Evolutionary conservation across 257 asterid species (phyloP).

Genomic region (Plantago elongata): DNA sequence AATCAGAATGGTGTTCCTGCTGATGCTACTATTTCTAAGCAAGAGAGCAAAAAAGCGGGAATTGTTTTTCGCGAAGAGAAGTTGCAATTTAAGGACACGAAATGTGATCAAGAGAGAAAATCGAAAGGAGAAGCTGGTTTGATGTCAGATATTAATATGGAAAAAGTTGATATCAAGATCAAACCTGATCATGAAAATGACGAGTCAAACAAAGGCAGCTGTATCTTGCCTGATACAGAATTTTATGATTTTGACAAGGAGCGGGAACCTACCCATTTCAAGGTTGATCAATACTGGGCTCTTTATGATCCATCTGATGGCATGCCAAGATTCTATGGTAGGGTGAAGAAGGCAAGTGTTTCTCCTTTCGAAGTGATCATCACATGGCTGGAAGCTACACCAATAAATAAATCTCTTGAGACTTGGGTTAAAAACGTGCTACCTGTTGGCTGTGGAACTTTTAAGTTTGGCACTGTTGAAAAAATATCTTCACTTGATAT

Average conservation of each 20-base stretch:
- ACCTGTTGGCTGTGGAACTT: slow-evolving; percentile 59
- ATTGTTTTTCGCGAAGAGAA: slow-evolving; percentile 23
- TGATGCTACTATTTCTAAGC: slow-evolving; percentile 8
- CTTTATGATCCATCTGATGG: slow-evolving; percentile 45
- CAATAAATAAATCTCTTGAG: slow-evolving; percentile 22
- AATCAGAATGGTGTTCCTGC: slow-evolving; percentile 19
- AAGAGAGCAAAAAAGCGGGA: slow-evolving; percentile 17
- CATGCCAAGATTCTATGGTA: slow-evolving; percentile 67
- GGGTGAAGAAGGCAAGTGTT: slow-evolving; percentile 30
- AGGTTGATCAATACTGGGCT: slow-evolving; percentile 55
- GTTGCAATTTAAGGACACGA: slow-evolving; percentile 15
- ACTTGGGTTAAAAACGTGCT: slow-evolving; percentile 36
- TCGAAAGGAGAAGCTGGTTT: slow-evolving; percentile 17
- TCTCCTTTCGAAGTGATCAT: slow-evolving; percentile 43
- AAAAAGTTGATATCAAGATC: slow-evolving; percentile 19
- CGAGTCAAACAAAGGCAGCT: slow-evolving; percentile 4
- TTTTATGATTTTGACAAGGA: slow-evolving; percentile 44
- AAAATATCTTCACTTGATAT: slow-evolving; percentile 15
- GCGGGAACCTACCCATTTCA: slow-evolving; percentile 33
- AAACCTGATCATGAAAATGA: slow-evolving; percentile 21
- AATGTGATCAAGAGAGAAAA: slow-evolving; percentile 17
- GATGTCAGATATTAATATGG: slow-evolving; percentile 16
- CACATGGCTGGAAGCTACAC: slow-evolving; percentile 51
- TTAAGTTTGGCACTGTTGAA: slow-evolving; percentile 28
- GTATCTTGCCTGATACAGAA: slow-evolving; percentile 45